These are phyloP conservation scores for Hanseniaspora thailandica DNA, from an alignment of 805 yeast genomes.

Conservation along the genomic window DNA sequence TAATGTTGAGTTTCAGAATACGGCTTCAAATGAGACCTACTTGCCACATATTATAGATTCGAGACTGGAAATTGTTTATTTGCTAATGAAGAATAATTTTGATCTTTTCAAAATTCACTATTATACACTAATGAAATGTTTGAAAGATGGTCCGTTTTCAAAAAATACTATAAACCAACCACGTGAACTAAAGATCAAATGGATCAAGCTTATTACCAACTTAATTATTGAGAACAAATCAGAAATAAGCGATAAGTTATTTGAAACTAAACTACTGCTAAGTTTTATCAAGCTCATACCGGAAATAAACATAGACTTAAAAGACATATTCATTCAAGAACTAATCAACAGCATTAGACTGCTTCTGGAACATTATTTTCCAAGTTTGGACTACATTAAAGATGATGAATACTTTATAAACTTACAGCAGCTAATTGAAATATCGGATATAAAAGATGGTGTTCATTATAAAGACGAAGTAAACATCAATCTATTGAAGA, in stretches of 20 bases:
- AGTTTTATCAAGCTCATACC: slow-evolving; percentile 7
- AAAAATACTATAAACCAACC: background rate
- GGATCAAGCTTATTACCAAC: slow-evolving; percentile 6
- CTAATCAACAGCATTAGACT: slow-evolving; percentile 1
- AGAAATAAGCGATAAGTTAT: background rate
- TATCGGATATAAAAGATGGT: background rate
- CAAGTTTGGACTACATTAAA: background rate
- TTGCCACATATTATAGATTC: slow-evolving; percentile 1
- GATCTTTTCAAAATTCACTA: background rate
- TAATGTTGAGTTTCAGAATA: background rate
- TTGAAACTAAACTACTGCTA: slow-evolving; percentile 1
- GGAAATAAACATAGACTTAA: background rate
- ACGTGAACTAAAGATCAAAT: slow-evolving; percentile 1
- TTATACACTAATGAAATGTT: background rate
- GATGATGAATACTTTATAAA: slow-evolving; percentile 1
- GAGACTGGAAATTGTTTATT: slow-evolving; percentile 6
- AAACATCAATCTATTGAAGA: slow-evolving; percentile 2
- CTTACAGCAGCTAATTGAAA: background rate
- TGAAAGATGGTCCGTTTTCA: background rate
- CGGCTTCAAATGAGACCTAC: background rate
- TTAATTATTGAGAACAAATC: slow-evolving; percentile 8
- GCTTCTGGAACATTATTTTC: slow-evolving; percentile 1
- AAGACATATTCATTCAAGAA: slow-evolving; percentile 1
- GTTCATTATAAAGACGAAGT: background rate
- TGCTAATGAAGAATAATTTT: slow-evolving; percentile 2